Conservation (phyloP, 352 stramenopile genomes). For the Phytophthora fragariae region DNA sequence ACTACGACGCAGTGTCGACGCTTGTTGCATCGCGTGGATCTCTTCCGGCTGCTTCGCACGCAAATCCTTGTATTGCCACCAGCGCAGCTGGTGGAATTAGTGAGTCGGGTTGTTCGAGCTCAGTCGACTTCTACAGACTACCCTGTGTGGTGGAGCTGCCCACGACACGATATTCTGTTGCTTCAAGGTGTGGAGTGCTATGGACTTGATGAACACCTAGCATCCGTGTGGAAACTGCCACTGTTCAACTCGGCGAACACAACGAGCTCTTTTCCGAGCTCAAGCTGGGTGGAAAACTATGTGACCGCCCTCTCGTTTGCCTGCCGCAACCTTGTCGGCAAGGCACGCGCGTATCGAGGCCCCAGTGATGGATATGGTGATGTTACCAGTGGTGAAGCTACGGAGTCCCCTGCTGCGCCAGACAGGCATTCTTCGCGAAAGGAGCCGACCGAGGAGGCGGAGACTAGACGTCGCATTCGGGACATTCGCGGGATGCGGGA, state of each 20-base stretch:
- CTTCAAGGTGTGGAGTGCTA: conserved; percentile 87
- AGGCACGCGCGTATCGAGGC: conserved; percentile 19
- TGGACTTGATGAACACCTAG: conserved; percentile 76
- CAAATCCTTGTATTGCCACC: conserved; percentile 75
- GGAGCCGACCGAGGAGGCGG: conserved; percentile 23
- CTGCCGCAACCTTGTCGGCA: conserved; percentile 47
- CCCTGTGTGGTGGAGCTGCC: conserved; percentile 80
- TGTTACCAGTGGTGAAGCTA: conserved; percentile 10
- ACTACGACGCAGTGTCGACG: conserved; percentile 64
- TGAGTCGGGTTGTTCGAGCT: conserved; percentile 59
- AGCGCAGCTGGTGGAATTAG: conserved; percentile 64
- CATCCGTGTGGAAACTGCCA: conserved; percentile 72
- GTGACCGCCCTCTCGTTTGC: conserved; percentile 50
- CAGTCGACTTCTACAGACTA: conserved; percentile 44
- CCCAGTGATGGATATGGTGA: conserved; percentile 24
- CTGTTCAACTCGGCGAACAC: conserved; percentile 62
- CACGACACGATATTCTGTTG: conserved; percentile 81
- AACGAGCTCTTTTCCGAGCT: conserved; percentile 51
- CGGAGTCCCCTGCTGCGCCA: background rate
- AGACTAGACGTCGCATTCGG: conserved; percentile 56
- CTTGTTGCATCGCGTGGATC: conserved; percentile 79
- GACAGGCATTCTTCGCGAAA: conserved; percentile 3
- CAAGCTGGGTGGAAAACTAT: conserved; percentile 85
- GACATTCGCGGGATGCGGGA: conserved; percentile 72
- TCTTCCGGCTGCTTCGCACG: conserved; percentile 79